Evolutionary conservation across 2,329 filamentous ascomycete species (phyloP), one percentile per base, ranked within the genome.

Genomic region (Aspergillus arachidicola): DNA sequence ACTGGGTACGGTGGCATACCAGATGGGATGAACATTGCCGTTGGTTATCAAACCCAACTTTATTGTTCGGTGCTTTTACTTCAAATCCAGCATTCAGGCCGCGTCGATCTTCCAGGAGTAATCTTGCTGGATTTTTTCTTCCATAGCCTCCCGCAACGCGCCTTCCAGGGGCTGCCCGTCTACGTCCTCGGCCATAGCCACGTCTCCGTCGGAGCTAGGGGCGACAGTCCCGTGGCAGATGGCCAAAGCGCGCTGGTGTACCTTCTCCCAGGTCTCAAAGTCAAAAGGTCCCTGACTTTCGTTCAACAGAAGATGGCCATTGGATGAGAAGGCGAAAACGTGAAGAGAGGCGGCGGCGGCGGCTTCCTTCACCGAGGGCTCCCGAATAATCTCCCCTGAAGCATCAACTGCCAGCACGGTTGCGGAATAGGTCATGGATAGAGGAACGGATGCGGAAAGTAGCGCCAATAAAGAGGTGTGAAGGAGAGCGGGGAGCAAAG

Each of bases 261-360:
- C 86, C 50, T 84, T 81, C 61, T 93, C 87, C 93, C 94, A 97
- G 66, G 90, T 89, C 16, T 87, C 84, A 68, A 91, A 82, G 54
- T 87, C 86, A 74, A 97, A 98, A 4, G 80, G 79, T 0, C 94
- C 94, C 71, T 94, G 88, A 72, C 93, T 96, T 79, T 97, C 91
- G 38, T 87, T 89, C 48, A 97, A 79, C 26, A 97, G 79, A 58
- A 96, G 80, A 63, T 92, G 88, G 10, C 89, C 86, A 58, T 87
- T 82, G 1, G 89, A 88, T n/a, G 89, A 90, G 75, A 95, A 96
- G 6, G 89, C 90, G 62, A 97, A 84, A n/a, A 91, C 92, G 75
- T 97, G 94, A 26, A 92, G 80, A 6, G 93, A 96, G 60, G 81
- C 83, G 12, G 91, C 89, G 53, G 81, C 79, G 67, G 87, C 83